phyloP scores from a whole-genome alignment of 768 basidiomycete species.

The Pisolithus orientalis region DNA sequence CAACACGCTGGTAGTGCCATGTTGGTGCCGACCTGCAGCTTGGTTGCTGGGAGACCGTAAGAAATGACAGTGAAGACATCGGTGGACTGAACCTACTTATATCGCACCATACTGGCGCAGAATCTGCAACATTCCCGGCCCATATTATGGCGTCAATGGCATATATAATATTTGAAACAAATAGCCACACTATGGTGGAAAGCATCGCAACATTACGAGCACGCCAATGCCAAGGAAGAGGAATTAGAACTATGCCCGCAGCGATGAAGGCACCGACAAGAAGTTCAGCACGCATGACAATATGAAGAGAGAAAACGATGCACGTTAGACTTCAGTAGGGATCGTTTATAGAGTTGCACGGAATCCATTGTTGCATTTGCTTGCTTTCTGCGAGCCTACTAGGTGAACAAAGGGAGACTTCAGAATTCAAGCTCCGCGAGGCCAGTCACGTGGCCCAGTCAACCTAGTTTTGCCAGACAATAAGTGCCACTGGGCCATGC shows the following conservation, averaged over 20 bases:
- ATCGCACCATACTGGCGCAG: slow-evolving; percentile 10
- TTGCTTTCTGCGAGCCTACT: no score
- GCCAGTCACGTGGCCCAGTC: no score
- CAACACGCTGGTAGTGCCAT: slow-evolving; percentile 21
- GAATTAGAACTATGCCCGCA: slow-evolving; percentile 31
- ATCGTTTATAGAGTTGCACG: no score
- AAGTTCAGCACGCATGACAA: slow-evolving; percentile 16
- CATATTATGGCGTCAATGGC: slow-evolving; percentile 55
- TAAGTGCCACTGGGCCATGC: no score
- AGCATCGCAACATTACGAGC: slow-evolving; percentile 24
- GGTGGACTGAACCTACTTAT: slow-evolving; percentile 2
- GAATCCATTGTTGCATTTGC: no score
- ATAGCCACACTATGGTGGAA: slow-evolving; percentile 42
- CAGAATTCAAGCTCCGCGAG: no score
- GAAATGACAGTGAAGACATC: background rate
- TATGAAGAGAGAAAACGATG: background rate
- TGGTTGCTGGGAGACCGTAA: slow-evolving; percentile 16
- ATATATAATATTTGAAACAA: slow-evolving; percentile 39
- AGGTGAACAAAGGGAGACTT: no score
- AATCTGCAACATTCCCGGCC: slow-evolving; percentile 19
- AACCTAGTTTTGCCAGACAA: no score
- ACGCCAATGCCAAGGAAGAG: slow-evolving; percentile 27
- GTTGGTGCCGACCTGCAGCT: slow-evolving; percentile 21
- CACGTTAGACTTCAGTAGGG: background rate
- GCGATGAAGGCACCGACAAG: slow-evolving; percentile 36